Evolutionary conservation across 78 protist species (phyloP), one percentile per base, ranked within the genome.

Genomic region (Pelomyxa schiedti): DNA sequence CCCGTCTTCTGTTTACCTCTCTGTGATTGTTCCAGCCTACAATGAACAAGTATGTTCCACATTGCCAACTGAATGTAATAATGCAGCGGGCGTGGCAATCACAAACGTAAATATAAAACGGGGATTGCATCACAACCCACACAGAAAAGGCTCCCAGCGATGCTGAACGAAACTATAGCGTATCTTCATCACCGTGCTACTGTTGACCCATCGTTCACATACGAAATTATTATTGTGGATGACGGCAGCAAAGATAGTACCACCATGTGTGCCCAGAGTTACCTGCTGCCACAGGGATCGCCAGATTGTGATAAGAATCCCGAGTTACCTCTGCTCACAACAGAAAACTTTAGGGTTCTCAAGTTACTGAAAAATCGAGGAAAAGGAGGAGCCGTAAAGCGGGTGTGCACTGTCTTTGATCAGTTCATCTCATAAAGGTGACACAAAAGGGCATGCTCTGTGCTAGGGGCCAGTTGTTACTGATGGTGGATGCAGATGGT

Each of bases 401-500:
- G 8, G n/a, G 84, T 75, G 1, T 4, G 65, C 16, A n/a, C n/a
- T n/a, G n/a, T n/a, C n/a, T n/a, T n/a, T n/a, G n/a, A n/a, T n/a
- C n/a, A n/a, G n/a, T n/a, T n/a, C n/a, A n/a, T 24, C 58, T 47
- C 58, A 47, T 22, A n/a, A 16, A 70, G n/a, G 32, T 16, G 58
- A 16, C 16, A 16, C 2, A 24, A 2, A 2, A 73, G 78, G 75
- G 78, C 3, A 24, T 3, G 52, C 42, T 1, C 2, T 1, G 38
- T 37, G 41, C 81, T 16, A 41, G 41, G 39, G 87, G 87, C 16
- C 16, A 8, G 16, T 39, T 24, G 8, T 4, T 79, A 24, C 32
- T 82, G 53, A n/a, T 82, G 35, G n/a, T 30, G 2, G 87, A 82
- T 64, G 81, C 83, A 2, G 87, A 82, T 52, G 82, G 82, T 26